Evolutionary conservation across 192 early-diverging fungal genomes (phyloP), one percentile per base, ranked within the genome.

Genomic region (Coemansia sp.): DNA sequence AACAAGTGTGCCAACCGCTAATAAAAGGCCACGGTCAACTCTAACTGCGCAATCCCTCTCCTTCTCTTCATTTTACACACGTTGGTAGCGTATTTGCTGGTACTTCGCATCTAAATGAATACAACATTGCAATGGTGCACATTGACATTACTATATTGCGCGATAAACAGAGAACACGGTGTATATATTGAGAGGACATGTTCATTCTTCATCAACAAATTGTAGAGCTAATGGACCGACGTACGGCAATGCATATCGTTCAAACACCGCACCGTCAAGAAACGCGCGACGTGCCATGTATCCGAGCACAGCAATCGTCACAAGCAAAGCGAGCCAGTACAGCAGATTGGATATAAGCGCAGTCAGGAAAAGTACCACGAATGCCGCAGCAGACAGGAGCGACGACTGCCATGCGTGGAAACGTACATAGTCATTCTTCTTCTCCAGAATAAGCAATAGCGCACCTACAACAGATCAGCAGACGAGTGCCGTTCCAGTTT

Each of bases 371-470:
- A 75, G 57, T 41, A 54, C 64, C 10, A 68, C 16, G 24, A 76
- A 58, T 48, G 60, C 55, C 6, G 59, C 73, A 1, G 59, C 63
- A 10, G 78, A 78, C 25, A 81, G 19, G 48, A 84, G 52, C 60
- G 74, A 56, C 58, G 79, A 84, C 65, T 81, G 82, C 82, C 79
- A 84, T 6, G 82, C 82, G 44, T 84, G 82, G 64, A 78, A 82
- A 59, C 78, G 67, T 44, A 83, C 82, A 63, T 83, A 83, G 71
- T 83, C 82, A 67, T 93, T 93, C 68, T 91, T 89, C 59, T 80
- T 83, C 67, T 93, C 92, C 25, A 88, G 48, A 22, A 93, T 78
- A 48, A 93, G 67, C 56, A 93, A 79, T n/a, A 88, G 27, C n/a
- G 87, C 76, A 7, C 87, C 91, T 80, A 80, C 67, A n/a, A 68